These are phyloP conservation scores for Paralagenidium karlingii DNA, from an alignment of 352 stramenopile species.

Conservation along the genomic window DNA sequence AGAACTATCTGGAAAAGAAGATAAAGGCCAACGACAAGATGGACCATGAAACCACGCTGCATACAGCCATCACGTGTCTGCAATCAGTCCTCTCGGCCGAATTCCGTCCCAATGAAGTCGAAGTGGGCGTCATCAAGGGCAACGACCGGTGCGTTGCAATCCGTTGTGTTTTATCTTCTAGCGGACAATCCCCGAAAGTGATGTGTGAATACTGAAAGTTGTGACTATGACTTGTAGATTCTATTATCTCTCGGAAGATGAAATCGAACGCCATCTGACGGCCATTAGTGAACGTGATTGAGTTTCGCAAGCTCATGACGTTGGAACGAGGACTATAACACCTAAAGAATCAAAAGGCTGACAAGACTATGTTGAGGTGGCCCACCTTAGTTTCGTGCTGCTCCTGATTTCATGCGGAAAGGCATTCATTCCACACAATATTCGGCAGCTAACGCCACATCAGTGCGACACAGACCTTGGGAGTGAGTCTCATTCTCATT, in stretches of 20 bases:
- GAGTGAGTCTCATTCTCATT: no score
- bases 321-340: no score
- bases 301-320: neutral
- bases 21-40: conserved; percentile 85
- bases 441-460: no score
- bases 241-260: conserved; percentile 89
- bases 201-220: conserved; percentile 13
- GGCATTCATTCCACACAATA: no score
- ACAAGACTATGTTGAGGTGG: no score
- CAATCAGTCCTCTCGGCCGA: conserved; percentile 95
- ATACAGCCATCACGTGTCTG: conserved; percentile 96
- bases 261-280: conserved; percentile 97
- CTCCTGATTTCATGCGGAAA: no score
- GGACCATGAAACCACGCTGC: conserved; percentile 88
- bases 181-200: conserved; percentile 4
- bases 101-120: conserved; percentile 96
- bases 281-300: conserved; percentile 94
- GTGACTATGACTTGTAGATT: conserved; percentile 45
- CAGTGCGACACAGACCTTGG: no score
- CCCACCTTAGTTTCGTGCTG: no score
- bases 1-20: conserved; percentile 99
- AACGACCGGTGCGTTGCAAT: conserved; percentile 57
- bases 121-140: conserved; percentile 61
- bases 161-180: conserved; percentile 14
- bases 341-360: no score